phyloP scores from a whole-genome alignment of 176 grass and related monocot genomes.

The Microstegium vimineum region DNA sequence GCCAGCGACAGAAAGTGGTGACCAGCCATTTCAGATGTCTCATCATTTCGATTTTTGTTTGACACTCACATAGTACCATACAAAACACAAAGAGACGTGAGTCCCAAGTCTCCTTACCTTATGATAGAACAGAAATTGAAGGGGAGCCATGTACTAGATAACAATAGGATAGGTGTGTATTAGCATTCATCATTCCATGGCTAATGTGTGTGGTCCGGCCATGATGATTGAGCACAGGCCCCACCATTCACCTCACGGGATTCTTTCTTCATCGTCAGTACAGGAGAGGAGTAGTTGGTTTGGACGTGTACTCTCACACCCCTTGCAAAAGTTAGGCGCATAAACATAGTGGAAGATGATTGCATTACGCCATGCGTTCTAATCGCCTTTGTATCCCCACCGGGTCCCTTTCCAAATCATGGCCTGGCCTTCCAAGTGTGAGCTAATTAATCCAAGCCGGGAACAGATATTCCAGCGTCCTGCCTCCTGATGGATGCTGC shows the following conservation, averaged over 20 bases:
- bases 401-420: background rate
- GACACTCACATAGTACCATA: background rate
- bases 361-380: background rate
- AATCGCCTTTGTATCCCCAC: background rate
- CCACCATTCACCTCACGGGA: background rate
- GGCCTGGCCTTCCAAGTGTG: background rate
- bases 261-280: background rate
- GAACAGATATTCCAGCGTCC: background rate
- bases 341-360: background rate
- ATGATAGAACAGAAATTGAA: background rate
- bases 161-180: background rate
- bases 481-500: background rate
- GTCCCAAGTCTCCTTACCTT: background rate
- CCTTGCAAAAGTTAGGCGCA: background rate
- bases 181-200: background rate
- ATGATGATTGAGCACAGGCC: conserved; percentile 13
- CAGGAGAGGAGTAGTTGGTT: background rate
- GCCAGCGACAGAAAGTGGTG: background rate
- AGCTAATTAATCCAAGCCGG: background rate
- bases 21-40: background rate
- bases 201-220: background rate
- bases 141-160: background rate
- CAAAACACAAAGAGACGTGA: background rate
- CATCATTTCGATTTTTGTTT: background rate
- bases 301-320: background rate